Base-by-base conservation (phyloP, 2,329 filamentous ascomycete genomes). In the Epichloe uncinata region DNA sequence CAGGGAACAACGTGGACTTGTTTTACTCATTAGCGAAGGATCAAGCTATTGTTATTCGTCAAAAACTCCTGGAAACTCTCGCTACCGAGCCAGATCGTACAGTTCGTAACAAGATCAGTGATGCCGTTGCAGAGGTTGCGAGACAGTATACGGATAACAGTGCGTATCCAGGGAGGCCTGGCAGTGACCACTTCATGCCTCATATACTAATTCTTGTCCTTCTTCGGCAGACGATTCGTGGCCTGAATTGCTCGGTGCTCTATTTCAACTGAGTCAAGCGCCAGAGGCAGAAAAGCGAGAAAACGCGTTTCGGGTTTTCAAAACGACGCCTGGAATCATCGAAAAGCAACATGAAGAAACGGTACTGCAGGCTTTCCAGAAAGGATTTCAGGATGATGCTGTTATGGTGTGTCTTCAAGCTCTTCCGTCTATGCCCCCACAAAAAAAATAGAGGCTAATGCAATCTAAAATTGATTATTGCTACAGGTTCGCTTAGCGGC, bases 61-160 rank as follows among this genome's bases (percentile, higher is more conserved):
- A 85, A 61, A 95, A 91, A 67, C 73, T 97, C 52, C 77, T 97
- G 41, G 79, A 90, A 61, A 82, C 81, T 48, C 74, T 96, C 48
- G 80, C 80, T 51, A 74, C 73, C 54, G 93, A 97, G 70, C 72
- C 78, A 20, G 79, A 85, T 54, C 78, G 82, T 54, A 73, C 79
- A 38, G 86, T 95, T 44, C 79, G 93, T 60, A 93, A 95, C 72
- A 98, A 98, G 69, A 86, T 97, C 63, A 93, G 90, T 59, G 93
- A 98, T 69, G 89, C 91, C n/a, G 86, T 97, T 54, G 93, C 93
- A 22, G 93, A 98, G 69, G 77, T 98, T 53, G 93, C 91, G 42
- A 82, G 93, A 61, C 89, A 98, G 71, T 96, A 96, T 69, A 85
- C 87, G 42, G 93, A 97, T 60, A 88, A 85, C 61, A 84, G 88